These are phyloP conservation scores for Vaccinium darrowii DNA, from an alignment of 148 eudicot species.

Conservation along the genomic window DNA sequence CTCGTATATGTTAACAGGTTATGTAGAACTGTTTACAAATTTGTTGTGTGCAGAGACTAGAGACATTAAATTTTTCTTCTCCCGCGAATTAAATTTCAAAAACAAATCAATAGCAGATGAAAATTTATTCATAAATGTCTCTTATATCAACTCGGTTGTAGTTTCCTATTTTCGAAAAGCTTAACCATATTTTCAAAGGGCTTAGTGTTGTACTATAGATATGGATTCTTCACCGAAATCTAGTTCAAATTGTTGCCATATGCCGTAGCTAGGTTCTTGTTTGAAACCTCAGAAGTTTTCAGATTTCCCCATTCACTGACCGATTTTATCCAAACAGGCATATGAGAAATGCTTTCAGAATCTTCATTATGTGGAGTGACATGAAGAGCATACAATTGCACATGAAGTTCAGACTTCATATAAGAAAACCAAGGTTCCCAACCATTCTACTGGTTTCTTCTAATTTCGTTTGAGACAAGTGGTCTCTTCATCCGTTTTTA, in stretches of 20 bases:
- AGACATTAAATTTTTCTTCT: neutral
- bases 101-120: neutral
- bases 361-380: constrained; percentile 80
- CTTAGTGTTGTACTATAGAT: neutral
- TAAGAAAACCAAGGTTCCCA: constrained; percentile 88
- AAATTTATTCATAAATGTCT: neutral
- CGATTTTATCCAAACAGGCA: constrained; percentile 48
- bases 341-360: constrained; percentile 89
- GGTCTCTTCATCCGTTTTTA: neutral
- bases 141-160: neutral
- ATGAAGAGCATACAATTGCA: constrained; percentile 95
- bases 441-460: constrained; percentile 1
- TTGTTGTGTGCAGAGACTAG: neutral
- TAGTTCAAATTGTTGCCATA: constrained; percentile 1
- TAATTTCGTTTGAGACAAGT: neutral
- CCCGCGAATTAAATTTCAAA: neutral
- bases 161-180: neutral
- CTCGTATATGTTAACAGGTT: neutral
- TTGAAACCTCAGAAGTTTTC: neutral
- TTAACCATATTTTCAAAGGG: neutral
- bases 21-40: neutral
- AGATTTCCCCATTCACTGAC: neutral
- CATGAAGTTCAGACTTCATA: constrained; percentile 83
- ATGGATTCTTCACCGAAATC: neutral
- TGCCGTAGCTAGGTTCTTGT: neutral